These are phyloP conservation scores for Aspergillus cejpii DNA, from an alignment of 2,329 filamentous ascomycete species.

Conservation along the genomic window DNA sequence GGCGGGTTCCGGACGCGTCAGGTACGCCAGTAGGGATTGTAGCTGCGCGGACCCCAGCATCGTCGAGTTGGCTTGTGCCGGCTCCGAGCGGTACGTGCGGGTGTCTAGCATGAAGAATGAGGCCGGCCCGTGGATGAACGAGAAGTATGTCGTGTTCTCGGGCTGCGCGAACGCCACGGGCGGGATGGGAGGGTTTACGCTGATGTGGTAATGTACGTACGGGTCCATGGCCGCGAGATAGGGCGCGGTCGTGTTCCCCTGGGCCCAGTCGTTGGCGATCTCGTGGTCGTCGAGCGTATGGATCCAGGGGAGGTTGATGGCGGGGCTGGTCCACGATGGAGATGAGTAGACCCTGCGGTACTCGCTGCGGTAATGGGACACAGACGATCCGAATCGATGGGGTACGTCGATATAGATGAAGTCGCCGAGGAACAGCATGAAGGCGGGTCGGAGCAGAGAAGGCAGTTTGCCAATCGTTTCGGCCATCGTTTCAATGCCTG, in stretches of 20 bases:
- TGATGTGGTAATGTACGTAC: conserved; percentile 78
- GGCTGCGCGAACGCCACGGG: conserved; percentile 45
- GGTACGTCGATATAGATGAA: conserved; percentile 66
- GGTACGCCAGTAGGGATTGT: conserved; percentile 68
- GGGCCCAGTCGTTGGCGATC: conserved; percentile 84
- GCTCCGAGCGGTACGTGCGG: conserved; percentile 66
- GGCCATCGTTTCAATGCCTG: conserved; percentile 70
- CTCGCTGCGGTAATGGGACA: conserved; percentile 76
- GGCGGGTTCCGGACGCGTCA: conserved; percentile 62
- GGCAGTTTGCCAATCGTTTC: conserved; percentile 63
- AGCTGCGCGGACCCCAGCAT: conserved; percentile 82
- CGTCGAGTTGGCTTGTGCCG: conserved; percentile 56
- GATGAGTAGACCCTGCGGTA: conserved; percentile 95
- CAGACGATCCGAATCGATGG: conserved; percentile 62
- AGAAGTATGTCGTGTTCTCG: conserved; percentile 70
- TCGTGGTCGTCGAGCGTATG: conserved; percentile 97
- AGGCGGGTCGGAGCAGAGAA: conserved; percentile 45
- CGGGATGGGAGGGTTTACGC: conserved; percentile 68
- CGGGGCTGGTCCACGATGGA: conserved; percentile 72
- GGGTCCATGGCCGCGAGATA: conserved; percentile 75
- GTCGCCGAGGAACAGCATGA: conserved; percentile 55
- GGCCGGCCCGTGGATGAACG: conserved; percentile 82
- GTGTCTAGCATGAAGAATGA: conserved; percentile 95
- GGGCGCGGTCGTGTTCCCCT: conserved; percentile 69
- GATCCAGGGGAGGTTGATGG: conserved; percentile 72